Evolutionary conservation across 2,329 filamentous ascomycete genomes (phyloP).

Genomic region (Sclerotinia sclerotiorum): DNA sequence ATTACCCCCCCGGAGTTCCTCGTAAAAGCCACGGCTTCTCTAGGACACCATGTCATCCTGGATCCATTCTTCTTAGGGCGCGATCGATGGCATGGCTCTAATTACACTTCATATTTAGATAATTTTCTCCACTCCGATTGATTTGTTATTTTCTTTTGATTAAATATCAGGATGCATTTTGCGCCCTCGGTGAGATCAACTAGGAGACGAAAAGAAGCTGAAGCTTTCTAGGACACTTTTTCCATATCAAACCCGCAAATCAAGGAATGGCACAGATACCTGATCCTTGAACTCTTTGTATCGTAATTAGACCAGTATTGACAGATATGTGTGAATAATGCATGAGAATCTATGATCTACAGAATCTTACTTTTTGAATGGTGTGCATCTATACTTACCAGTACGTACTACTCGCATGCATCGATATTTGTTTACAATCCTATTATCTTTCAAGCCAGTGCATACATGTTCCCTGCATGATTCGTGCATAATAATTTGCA

Average conservation of each 20-base stretch:
- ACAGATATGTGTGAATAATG: background rate
- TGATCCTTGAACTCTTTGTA: background rate
- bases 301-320: too few relatives aligned
- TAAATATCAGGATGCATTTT: background rate
- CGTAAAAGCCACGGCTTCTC: background rate
- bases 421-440: background rate
- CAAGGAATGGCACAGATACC: background rate
- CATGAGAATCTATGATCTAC: background rate
- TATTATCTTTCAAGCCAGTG: background rate
- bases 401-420: too few relatives aligned
- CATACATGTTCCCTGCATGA: background rate
- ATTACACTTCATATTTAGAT: too few relatives aligned
- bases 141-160: background rate
- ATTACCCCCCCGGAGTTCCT: background rate
- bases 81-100: background rate
- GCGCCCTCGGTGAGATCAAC: background rate
- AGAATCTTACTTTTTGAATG: background rate
- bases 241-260: background rate
- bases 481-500: background rate
- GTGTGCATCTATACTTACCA: background rate
- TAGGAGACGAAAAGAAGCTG: background rate
- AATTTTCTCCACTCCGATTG: too few relatives aligned
- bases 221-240: background rate
- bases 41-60: background rate
- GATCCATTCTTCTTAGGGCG: background rate